Evolutionary conservation across 2,329 filamentous ascomycete species (phyloP), one percentile per base, ranked within the genome.

Genomic region (Fusarium cicatricum): DNA sequence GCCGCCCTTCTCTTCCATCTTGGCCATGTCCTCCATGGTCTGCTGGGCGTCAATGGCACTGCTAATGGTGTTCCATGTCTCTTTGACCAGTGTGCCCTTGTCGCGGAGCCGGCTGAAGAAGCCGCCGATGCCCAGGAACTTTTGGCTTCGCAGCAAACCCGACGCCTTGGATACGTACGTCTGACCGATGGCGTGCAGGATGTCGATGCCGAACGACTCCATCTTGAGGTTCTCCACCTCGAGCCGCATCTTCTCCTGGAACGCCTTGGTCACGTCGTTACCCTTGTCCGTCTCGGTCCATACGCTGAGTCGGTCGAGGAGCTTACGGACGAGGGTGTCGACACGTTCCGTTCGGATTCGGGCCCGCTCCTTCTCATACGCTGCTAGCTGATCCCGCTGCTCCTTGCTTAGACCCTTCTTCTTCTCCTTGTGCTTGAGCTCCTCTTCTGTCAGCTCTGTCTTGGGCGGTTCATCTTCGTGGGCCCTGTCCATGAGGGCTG

Each of bases 211-310:
- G 68, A 99, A 99, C 0, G 91, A 96, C 78, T 99, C 95, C 92
- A 99, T 99, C 83, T 98, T 99, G 68, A 99, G 82, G 72, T 98
- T 96, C 80, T 99, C 95, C 21, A 96, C 91, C 78, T 99, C 95
- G 34, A 98, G 86, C 34, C 89, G 86, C 65, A 91, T 97, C 85
- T 99, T 97, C 73, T 94, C 91, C 74, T 93, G 89, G 80, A 98
- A 99, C 0, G 95, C 91, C 53, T 79, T 80, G 29, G 94, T 98
- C 55, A 97, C 91, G 67, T 96, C 92, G 12, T 77, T 59, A 39
- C 89, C 86, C 79, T 95, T 96, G 78, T 98, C 95, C 4, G 94
- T 97, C 80, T 99, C 95, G 6, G 95, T 97, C 94, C 93, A 98
- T 36, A 98, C 87, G 63, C 89, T 93, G 71, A 98, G 86, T 54